Percentiles rank a stretch among this genome's conserved stretches.
Conservation (phyloP, 2,329 filamentous ascomycete species). For the Colletotrichum lupini region DNA sequence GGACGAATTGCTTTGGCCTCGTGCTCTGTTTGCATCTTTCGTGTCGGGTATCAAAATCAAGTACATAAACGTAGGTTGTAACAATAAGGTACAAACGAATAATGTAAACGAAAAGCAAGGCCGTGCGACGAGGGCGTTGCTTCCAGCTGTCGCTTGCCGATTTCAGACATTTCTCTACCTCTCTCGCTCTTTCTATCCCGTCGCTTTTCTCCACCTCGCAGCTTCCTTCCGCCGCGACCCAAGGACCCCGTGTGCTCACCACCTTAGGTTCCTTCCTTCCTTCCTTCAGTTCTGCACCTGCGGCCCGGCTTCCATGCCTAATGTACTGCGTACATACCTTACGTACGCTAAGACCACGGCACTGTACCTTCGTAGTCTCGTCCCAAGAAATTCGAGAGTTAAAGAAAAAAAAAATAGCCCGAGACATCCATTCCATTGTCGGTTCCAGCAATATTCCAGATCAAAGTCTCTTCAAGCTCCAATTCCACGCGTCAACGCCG, state of each 20-base stretch:
- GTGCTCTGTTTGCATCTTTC: neutral
- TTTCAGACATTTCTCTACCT: neutral
- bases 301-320: neutral
- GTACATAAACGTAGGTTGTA: too few relatives aligned
- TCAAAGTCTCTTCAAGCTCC: conserved; percentile 16
- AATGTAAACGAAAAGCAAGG: neutral
- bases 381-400: neutral
- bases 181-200: neutral
- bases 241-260: neutral
- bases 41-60: too few relatives aligned
- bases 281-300: neutral
- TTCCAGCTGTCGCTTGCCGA: neutral
- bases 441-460: conserved; percentile 28
- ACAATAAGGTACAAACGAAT: too few relatives aligned
- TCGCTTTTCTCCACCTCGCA: neutral
- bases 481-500: neutral
- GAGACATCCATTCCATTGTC: conserved; percentile 26
- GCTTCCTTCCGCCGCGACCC: neutral
- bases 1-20: neutral
- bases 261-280: neutral
- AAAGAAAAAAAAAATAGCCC: neutral
- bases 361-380: conserved; percentile 16
- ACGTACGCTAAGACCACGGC: conserved; percentile 22
- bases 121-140: conserved; percentile 2
- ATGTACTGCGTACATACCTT: neutral